Percentiles rank a stretch among this genome's conserved stretches.
phyloP scores from a whole-genome alignment of 352 stramenopile species.

The Phytopythium aichiense region DNA sequence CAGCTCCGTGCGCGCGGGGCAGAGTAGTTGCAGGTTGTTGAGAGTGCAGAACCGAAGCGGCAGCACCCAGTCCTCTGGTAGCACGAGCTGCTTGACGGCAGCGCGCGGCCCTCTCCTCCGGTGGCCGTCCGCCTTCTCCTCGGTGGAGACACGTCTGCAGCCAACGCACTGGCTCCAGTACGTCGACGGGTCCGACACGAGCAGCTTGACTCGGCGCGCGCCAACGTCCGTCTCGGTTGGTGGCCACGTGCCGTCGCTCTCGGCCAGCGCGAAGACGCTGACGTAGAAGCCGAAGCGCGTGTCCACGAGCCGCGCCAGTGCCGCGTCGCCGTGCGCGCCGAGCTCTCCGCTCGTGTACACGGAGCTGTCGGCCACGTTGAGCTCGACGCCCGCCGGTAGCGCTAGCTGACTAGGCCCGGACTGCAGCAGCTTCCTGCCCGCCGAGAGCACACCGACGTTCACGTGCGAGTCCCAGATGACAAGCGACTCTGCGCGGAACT shows the following conservation, averaged over 20 bases:
- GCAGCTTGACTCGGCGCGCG: slow-evolving; percentile 20
- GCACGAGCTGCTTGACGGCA: slow-evolving; percentile 26
- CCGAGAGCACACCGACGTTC: slow-evolving; percentile 32
- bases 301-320: slow-evolving; percentile 42
- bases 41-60: slow-evolving; percentile 38
- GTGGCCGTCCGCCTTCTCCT: slow-evolving; percentile 11
- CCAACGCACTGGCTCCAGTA: slow-evolving; percentile 31
- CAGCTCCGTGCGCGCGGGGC: slow-evolving; percentile 29
- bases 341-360: slow-evolving; percentile 26
- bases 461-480: slow-evolving; percentile 52
- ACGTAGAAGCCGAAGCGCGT: slow-evolving; percentile 47
- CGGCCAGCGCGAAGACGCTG: slow-evolving; percentile 41
- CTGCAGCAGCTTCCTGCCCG: slow-evolving; percentile 11
- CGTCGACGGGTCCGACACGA: slow-evolving; percentile 29
- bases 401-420: not conserved
- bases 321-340: slow-evolving; percentile 17
- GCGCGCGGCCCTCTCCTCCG: slow-evolving; percentile 2
- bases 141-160: slow-evolving; percentile 21
- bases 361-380: slow-evolving; percentile 38
- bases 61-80: slow-evolving; percentile 52
- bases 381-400: slow-evolving; percentile 28
- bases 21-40: slow-evolving; percentile 40
- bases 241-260: slow-evolving; percentile 26
- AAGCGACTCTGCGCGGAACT: slow-evolving; percentile 37
- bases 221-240: slow-evolving; percentile 13